These are phyloP conservation scores for Vigna hirtella DNA, from an alignment of 306 rosid species.

Conservation along the genomic window DNA sequence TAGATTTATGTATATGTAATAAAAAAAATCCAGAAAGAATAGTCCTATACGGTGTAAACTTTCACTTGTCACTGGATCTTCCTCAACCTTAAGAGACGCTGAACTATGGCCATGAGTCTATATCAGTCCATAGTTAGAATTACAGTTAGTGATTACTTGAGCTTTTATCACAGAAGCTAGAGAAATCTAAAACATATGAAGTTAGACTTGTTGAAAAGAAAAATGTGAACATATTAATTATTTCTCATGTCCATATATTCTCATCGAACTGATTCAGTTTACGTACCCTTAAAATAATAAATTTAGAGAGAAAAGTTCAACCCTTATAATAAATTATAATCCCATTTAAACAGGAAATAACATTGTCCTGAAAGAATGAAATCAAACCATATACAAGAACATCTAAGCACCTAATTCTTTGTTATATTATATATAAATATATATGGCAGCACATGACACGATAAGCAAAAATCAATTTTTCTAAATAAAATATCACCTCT, in stretches of 20 bases:
- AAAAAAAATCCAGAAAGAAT: neutral
- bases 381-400: constrained; percentile 7
- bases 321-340: no score
- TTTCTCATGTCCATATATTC: no score
- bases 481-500: constrained; percentile 50
- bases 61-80: no score
- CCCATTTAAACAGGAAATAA: neutral
- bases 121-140: neutral
- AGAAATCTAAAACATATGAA: neutral
- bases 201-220: neutral
- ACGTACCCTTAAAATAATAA: no score
- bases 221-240: neutral
- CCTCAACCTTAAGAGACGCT: no score
- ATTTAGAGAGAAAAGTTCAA: no score
- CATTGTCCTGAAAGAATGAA: neutral
- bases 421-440: constrained; percentile 26
- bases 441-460: constrained; percentile 38
- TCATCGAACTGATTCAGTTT: no score
- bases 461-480: constrained; percentile 47
- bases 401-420: constrained; percentile 39
- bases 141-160: neutral
- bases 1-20: constrained; percentile 42
- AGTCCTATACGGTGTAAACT: no score
- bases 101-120: neutral
- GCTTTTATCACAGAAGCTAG: neutral